Base-by-base conservation (phyloP, 805 yeast genomes). In the Saccharomycopsis malanga region DNA sequence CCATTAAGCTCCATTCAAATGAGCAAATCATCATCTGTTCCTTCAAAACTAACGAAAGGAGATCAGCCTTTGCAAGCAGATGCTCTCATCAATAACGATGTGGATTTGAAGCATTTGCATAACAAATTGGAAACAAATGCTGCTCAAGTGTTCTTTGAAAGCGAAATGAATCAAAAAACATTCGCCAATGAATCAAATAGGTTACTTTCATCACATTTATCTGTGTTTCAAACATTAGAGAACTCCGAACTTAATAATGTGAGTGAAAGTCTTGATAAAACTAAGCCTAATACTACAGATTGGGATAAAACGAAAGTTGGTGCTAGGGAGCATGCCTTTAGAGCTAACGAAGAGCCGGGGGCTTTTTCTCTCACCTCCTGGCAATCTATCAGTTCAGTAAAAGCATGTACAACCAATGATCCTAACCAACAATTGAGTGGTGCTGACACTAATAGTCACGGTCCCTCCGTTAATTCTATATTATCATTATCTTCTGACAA, bases 331-430 rank as follows among this genome's bases (percentile, higher is more conserved):
- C 30, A 27, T 9, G 7, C 12, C 12, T 12, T 27, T 27, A 7
- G 44, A 18, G 30, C 20, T 6, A 18, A 22, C n/a, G 12, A 24
- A n/a, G 44, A 44, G 14, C 45, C 49, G 6, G 17, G 36, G n/a
- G 34, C 46, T n/a, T 45, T 48, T 14, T 51, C 54, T n/a, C 37
- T 46, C 14, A 34, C 50, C 4, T 48, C 52, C 9, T 51, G 54
- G 54, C 54, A 51, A 35, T 42, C 51, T 21, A 39, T 50, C 10
- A 37, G 41, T 12, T 43, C 54, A 12, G 20, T 39, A 6, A 34
- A 34, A 20, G 42, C 22, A 10, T 44, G 39, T 9, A 27, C 9
- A 18, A 37, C 4, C 40, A 37, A 14, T 22, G 17, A 36, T 30
- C 39, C 17, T 18, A 22, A 25, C 34, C 46, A 49, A 21, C 22